Percentiles rank a stretch among this genome's conserved stretches.
Conservation (phyloP, 306 rosid species). For the Abrus pulchellus region DNA sequence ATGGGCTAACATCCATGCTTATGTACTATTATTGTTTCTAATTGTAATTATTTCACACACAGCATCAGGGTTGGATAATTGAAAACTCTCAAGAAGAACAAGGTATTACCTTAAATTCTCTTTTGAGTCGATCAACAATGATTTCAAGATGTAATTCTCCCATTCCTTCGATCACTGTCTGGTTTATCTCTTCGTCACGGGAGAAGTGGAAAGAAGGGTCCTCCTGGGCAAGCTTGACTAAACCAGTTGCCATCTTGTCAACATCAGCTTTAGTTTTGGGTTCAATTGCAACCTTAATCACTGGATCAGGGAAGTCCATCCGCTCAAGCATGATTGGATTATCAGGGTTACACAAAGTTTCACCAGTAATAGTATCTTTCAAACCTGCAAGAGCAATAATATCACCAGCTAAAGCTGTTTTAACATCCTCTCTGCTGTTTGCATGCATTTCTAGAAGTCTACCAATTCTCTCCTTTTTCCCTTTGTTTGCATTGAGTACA, state of each 20-base stretch:
- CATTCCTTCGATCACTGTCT: constrained; percentile 99
- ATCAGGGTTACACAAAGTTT: constrained; percentile 86
- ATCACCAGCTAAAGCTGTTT: constrained; percentile 88
- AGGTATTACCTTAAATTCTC: constrained; percentile 86
- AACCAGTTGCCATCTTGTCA: constrained; percentile 92
- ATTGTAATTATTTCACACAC: constrained; percentile 31
- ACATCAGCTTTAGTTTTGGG: constrained; percentile 98
- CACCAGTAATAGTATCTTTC: constrained; percentile 94
- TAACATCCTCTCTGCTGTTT: constrained; percentile 96
- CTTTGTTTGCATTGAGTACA: constrained; percentile 89
- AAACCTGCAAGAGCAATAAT: constrained; percentile 94
- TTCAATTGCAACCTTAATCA: constrained; percentile 97
- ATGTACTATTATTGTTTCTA: constrained; percentile 6
- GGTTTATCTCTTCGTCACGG: constrained; percentile 94
- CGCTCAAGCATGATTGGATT: constrained; percentile 85
- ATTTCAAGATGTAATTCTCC: constrained; percentile 99
- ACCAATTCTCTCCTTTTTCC: constrained; percentile 94
- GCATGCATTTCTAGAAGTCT: constrained; percentile 98
- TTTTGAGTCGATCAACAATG: constrained; percentile 93
- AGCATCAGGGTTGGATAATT: neutral
- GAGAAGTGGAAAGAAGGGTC: constrained; percentile 99
- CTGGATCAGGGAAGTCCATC: constrained; percentile 99
- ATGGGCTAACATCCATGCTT: neutral
- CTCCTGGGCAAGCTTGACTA: constrained; percentile 95
- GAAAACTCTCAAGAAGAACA: constrained; percentile 19